Percentiles rank a stretch among this genome's conserved stretches.
Evolutionary conservation across 176 grass and related monocot genomes (phyloP).

Genomic region (Oryza glaberrima): DNA sequence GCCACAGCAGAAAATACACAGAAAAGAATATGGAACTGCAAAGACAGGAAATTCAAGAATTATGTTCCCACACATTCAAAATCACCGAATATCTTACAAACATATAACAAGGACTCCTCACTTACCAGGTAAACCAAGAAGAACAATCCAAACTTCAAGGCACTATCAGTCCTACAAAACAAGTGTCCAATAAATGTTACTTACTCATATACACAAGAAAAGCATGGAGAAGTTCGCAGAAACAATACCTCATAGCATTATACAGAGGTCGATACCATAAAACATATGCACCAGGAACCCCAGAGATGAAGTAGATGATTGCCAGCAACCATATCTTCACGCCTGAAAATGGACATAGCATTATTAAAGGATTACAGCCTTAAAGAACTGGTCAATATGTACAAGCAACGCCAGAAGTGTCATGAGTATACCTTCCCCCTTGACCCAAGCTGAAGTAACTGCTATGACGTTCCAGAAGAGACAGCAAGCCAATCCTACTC

Average conservation of each 20-base stretch:
- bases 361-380: constrained; percentile 19
- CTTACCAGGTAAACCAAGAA: constrained; percentile 77
- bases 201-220: constrained; percentile 10
- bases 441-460: constrained; percentile 97
- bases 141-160: constrained; percentile 93
- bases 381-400: constrained; percentile 20
- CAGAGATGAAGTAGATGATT: constrained; percentile 96
- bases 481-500: constrained; percentile 75
- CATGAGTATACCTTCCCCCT: constrained; percentile 65
- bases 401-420: constrained; percentile 21
- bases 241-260: constrained; percentile 84
- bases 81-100: constrained; percentile 31
- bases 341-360: constrained; percentile 52
- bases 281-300: constrained; percentile 95
- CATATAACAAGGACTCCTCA: neutral
- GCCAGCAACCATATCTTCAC: constrained; percentile 97
- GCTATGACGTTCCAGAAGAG: constrained; percentile 96
- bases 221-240: neutral
- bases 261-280: constrained; percentile 98
- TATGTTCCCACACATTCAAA: neutral
- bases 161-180: constrained; percentile 91
- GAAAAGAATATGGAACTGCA: constrained; percentile 92
- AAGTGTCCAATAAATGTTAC: constrained; percentile 41
- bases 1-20: constrained; percentile 86
- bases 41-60: constrained; percentile 10